Evolutionary conservation across 176 grass and related monocot species (phyloP).

Genomic region (Oryza meyeriana): DNA sequence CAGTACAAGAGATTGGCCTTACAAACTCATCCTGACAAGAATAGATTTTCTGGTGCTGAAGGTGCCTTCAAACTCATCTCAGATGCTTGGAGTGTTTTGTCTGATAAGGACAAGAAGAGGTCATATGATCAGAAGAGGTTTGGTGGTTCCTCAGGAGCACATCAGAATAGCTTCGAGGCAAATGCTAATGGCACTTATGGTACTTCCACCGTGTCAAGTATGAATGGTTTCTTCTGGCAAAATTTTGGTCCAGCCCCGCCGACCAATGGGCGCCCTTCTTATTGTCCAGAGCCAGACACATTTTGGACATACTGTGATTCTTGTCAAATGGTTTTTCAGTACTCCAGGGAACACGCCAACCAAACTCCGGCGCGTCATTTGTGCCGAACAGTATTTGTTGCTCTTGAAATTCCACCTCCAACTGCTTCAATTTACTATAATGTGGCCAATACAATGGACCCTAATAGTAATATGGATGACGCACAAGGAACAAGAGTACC

Average conservation of each 20-base stretch:
- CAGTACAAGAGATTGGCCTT: slow-evolving; percentile 69
- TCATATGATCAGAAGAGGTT: slow-evolving; percentile 46
- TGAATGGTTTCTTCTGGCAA: not conserved
- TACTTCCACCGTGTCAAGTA: slow-evolving; percentile 9
- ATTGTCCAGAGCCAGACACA: slow-evolving; percentile 24
- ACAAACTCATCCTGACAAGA: slow-evolving; percentile 77
- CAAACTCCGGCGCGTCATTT: slow-evolving; percentile 23
- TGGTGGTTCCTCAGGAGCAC: slow-evolving; percentile 7
- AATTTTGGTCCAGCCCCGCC: not conserved
- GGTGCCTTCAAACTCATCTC: slow-evolving; percentile 57
- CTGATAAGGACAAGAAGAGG: slow-evolving; percentile 47
- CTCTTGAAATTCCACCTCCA: slow-evolving; percentile 41
- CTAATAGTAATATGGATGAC: slow-evolving; percentile 2
- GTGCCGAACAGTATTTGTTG: slow-evolving; percentile 36
- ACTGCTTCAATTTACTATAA: not conserved
- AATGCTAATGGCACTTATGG: slow-evolving; percentile 16
- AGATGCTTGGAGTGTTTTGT: slow-evolving; percentile 70
- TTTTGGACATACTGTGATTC: slow-evolving; percentile 64
- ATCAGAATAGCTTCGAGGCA: slow-evolving; percentile 16
- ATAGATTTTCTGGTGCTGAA: slow-evolving; percentile 53
- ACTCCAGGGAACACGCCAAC: slow-evolving; percentile 37
- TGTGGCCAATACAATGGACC: not conserved
- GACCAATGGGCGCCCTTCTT: not conserved
- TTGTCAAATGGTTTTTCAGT: slow-evolving; percentile 44
- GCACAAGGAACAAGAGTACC: slow-evolving; percentile 17